Conservation (phyloP, 208 protist species). For the Naegleria fowleri region DNA sequence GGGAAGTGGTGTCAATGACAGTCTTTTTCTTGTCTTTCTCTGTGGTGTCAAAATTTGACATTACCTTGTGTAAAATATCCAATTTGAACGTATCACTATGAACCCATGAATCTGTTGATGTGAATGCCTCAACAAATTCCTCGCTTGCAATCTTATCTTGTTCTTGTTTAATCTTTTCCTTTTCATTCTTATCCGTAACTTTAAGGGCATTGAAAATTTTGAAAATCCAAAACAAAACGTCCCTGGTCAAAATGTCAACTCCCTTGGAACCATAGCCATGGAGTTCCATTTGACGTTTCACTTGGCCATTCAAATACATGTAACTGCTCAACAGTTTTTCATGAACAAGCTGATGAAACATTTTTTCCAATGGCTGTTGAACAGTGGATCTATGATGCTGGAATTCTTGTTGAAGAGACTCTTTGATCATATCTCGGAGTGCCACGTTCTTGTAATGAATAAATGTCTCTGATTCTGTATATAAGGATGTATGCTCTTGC, state of each 20-base stretch:
- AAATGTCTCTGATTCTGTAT: neutral
- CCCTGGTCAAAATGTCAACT: neutral
- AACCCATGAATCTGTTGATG: no score
- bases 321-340: neutral
- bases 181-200: neutral
- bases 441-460: neutral
- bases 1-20: no score
- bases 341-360: neutral
- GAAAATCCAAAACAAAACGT: neutral
- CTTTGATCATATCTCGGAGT: neutral
- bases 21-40: no score
- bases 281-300: neutral
- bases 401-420: neutral
- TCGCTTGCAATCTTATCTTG: neutral
- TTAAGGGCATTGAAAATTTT: neutral
- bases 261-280: neutral
- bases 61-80: no score
- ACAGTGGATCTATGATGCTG: neutral
- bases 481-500: neutral
- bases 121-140: no score
- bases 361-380: neutral
- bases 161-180: neutral
- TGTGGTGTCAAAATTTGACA: no score
- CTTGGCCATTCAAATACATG: neutral
- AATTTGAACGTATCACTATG: no score